Percentiles rank a stretch among this genome's conserved stretches.
Conservation (phyloP, 352 stramenopile species). For the Phytophthora rubi region DNA sequence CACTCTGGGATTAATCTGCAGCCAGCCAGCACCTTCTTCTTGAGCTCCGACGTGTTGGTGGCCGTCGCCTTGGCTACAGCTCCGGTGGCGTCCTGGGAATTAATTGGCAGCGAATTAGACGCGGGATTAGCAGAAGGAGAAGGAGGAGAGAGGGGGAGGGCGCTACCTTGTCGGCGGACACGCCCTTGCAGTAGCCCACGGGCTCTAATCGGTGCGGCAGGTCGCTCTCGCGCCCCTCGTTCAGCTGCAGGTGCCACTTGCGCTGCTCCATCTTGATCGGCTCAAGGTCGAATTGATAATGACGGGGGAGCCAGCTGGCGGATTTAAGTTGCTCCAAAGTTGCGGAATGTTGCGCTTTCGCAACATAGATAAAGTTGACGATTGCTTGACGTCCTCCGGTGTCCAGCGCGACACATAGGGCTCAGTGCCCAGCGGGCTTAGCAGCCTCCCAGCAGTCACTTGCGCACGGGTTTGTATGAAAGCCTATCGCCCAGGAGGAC, state of each 20-base stretch:
- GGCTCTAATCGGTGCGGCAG: slow-evolving; percentile 68
- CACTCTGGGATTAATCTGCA: neutral
- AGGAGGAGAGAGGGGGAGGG: neutral
- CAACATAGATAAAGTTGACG: neutral
- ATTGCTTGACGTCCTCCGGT: neutral
- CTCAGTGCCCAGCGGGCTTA: neutral
- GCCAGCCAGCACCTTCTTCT: slow-evolving; percentile 78
- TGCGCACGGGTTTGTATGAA: neutral
- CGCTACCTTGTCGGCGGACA: slow-evolving; percentile 63
- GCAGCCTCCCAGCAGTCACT: neutral
- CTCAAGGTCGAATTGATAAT: neutral
- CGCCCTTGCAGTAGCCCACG: slow-evolving; percentile 67
- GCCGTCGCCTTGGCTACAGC: slow-evolving; percentile 63
- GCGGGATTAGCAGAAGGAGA: neutral
- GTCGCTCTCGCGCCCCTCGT: slow-evolving; percentile 78
- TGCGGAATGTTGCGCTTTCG: too few species aligned
- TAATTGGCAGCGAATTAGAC: slow-evolving; percentile 4
- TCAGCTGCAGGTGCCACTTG: slow-evolving; percentile 84
- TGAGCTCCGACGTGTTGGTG: slow-evolving; percentile 80
- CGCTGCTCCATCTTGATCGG: slow-evolving; percentile 44
- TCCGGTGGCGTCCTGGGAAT: slow-evolving; percentile 50
- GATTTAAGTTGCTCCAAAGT: neutral
- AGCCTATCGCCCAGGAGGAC: neutral
- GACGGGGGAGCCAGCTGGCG: neutral
- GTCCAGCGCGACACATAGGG: neutral